Evolutionary conservation across 805 yeast species (phyloP), one percentile per base, ranked within the genome.

Genomic region (Candida palmyrensis): DNA sequence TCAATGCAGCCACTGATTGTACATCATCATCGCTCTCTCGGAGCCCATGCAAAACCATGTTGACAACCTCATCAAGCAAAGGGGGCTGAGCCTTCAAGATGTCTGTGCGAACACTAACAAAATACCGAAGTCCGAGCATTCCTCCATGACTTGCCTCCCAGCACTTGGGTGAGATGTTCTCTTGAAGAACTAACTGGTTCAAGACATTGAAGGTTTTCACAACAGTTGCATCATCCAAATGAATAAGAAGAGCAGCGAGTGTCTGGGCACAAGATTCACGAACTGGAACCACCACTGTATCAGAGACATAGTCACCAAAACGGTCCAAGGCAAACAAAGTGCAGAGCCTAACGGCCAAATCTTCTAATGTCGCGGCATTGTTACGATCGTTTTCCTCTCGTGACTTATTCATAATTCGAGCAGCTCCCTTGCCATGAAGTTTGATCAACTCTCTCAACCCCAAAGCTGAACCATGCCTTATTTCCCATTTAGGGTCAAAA

Each of bases 121-220:
- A 80, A 57, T 92, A 92, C 33, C 95, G 69, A 33, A 92, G 66
- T 0, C 97, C 98, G 9, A 92, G 72, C 80, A 92, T 79, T 30
- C 97, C 99, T 45, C 97, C 98, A 65, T 92, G 98, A 38, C 92
- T 84, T 3, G 96, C 97, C 53, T 94, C 97, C 98, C 98, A 92
- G 35, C 88, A 73, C 37, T 52, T 57, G 3, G 82, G 76, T 12
- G 62, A 50, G 27, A 70, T 62, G 15, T 74, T 55, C 34, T 45
- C 53, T 53, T 90, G 97, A 30, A 82, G 57, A 1, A 89, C 87
- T 32, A 92, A 62, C 27, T 74, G 70, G 32, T 78, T 73, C 38
- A 92, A 66, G 13, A 80, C 77, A 8, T 65, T 49, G 51, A 88
- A 90, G 0, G 86, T 76, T 30, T 71, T 67, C 6, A 77, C 47